Evolutionary conservation across 768 basidiomycete genomes (phyloP).

Genomic region (Crepidotus variabilis): DNA sequence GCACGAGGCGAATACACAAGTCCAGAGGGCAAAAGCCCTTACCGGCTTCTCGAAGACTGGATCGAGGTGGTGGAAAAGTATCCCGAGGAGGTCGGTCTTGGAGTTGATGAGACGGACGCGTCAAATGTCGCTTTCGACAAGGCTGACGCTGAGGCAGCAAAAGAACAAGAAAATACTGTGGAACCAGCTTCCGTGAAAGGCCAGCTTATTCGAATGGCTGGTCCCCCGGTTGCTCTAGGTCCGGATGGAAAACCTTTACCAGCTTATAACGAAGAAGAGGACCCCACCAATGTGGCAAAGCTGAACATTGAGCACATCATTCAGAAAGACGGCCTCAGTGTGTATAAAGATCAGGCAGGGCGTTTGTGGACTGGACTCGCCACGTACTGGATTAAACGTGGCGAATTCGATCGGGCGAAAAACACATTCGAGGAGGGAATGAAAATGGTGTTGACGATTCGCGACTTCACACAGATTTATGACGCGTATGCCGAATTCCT

Average conservation of each 20-base stretch:
- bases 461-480: conserved; percentile 97
- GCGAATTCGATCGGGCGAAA: conserved; percentile 89
- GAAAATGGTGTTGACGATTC: conserved; percentile 80
- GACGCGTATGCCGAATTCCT: conserved; percentile 95
- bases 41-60: conserved; percentile 90
- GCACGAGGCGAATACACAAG: conserved; percentile 79
- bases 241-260: conserved; percentile 46
- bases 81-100: conserved; percentile 90
- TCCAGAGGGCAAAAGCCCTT: conserved; percentile 92
- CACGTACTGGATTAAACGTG: conserved; percentile 98
- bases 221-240: conserved; percentile 53
- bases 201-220: conserved; percentile 67
- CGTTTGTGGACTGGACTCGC: conserved; percentile 94
- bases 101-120: conserved; percentile 66
- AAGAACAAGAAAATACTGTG: conserved; percentile 16
- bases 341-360: conserved; percentile 97
- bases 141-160: conserved; percentile 35
- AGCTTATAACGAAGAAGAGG: conserved; percentile 78
- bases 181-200: conserved; percentile 51
- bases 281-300: conserved; percentile 63
- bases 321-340: conserved; percentile 75
- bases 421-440: conserved; percentile 87
- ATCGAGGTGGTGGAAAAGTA: conserved; percentile 87
- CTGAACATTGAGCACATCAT: conserved; percentile 89
- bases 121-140: conserved; percentile 50